phyloP scores from a whole-genome alignment of 2,329 filamentous ascomycete genomes.

The Cytospora mali region DNA sequence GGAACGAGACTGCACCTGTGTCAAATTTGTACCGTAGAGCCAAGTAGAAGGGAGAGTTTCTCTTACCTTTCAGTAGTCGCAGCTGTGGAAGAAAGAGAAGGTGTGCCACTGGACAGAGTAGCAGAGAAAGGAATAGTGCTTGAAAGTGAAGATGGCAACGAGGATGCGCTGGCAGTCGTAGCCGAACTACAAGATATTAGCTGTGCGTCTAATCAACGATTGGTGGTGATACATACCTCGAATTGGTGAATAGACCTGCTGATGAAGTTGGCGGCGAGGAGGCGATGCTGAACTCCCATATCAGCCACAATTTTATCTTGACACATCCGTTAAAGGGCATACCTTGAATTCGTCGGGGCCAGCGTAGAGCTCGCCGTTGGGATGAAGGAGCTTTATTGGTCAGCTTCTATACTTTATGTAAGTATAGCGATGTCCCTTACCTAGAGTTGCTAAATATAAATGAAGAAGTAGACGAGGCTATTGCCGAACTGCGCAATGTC shows the following conservation, averaged over 20 bases:
- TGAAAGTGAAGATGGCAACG: background rate
- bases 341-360: background rate
- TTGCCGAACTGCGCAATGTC: constrained; percentile 9
- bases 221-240: constrained; percentile 14
- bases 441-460: constrained; percentile 12
- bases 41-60: background rate
- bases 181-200: constrained; percentile 14
- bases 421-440: constrained; percentile 1
- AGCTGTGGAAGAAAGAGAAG: background rate
- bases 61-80: constrained; percentile 22
- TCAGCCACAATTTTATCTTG: constrained; percentile 3
- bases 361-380: background rate
- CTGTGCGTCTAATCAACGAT: background rate
- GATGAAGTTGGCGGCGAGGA: constrained; percentile 2
- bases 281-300: background rate
- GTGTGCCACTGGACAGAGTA: background rate
- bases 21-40: constrained; percentile 29
- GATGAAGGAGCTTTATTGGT: background rate
- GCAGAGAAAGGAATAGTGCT: constrained; percentile 2
- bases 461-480: constrained; percentile 8
- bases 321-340: background rate
- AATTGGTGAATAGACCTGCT: constrained; percentile 2
- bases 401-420: background rate
- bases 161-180: background rate
- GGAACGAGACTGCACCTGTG: constrained; percentile 27